A percentile compares a stretch with the other conserved stretches of the same genome.
Evolutionary conservation across 2,329 filamentous ascomycete genomes (phyloP).

Genomic region (Pyrenophora teres): DNA sequence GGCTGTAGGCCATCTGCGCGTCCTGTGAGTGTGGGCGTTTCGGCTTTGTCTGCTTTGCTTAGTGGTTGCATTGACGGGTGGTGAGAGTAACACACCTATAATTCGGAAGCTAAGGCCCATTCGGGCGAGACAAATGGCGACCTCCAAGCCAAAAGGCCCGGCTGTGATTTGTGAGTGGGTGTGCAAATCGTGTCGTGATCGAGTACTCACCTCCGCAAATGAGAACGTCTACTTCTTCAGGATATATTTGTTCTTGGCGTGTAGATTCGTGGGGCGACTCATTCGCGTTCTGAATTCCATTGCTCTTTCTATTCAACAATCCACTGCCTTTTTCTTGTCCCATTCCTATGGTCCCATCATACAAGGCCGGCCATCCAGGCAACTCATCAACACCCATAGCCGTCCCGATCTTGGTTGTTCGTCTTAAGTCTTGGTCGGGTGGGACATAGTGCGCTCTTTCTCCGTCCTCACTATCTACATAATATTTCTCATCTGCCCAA

Average conservation of each 20-base stretch:
- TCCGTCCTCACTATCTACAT: too few species aligned
- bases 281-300: background rate
- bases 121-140: constrained; percentile 38
- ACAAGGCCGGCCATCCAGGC: background rate
- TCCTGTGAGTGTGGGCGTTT: constrained; percentile 31
- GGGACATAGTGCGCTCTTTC: too few species aligned
- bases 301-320: too few species aligned
- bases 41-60: constrained; percentile 28
- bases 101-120: constrained; percentile 45
- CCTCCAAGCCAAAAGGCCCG: constrained; percentile 40
- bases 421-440: too few species aligned
- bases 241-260: background rate
- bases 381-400: background rate
- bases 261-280: background rate
- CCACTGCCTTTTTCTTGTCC: too few species aligned
- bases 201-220: background rate
- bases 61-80: background rate
- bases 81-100: constrained; percentile 25
- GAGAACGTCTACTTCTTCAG: background rate
- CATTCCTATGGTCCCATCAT: background rate
- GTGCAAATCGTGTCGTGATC: background rate
- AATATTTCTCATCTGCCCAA: too few species aligned
- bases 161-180: constrained; percentile 20
- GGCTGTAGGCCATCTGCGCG: constrained; percentile 36
- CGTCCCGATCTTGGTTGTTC: too few species aligned